phyloP scores from a whole-genome alignment of 1,139 yeast genomes.

The Hyphopichia khmerensis region DNA sequence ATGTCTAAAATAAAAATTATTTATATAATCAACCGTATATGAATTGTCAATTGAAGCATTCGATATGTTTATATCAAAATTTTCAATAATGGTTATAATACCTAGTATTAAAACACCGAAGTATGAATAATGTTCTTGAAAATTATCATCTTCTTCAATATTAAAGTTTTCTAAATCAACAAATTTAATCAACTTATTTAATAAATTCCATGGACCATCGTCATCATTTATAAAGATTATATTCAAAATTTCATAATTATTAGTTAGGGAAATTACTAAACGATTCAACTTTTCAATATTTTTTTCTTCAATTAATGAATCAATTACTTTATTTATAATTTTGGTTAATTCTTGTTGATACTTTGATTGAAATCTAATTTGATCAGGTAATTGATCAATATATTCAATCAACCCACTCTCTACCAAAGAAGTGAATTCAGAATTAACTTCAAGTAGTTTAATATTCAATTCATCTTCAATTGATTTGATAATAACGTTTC shows the following conservation, averaged over 20 bases:
- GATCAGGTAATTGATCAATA: slow-evolving; percentile 17
- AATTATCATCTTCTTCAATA: slow-evolving; percentile 50
- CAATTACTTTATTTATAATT: slow-evolving; percentile 30
- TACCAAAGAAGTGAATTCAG: slow-evolving; percentile 55
- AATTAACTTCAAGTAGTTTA: slow-evolving; percentile 44
- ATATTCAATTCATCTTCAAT: slow-evolving; percentile 23
- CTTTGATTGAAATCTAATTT: slow-evolving; percentile 40
- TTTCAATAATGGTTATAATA: slow-evolving; percentile 42
- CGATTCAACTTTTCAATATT: slow-evolving; percentile 49
- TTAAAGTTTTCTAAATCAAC: slow-evolving; percentile 35
- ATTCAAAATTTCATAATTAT: slow-evolving; percentile 41
- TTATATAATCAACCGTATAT: slow-evolving; percentile 33
- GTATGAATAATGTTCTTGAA: slow-evolving; percentile 68
- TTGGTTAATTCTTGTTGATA: slow-evolving; percentile 38
- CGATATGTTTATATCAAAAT: slow-evolving; percentile 42
- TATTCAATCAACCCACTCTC: slow-evolving; percentile 51
- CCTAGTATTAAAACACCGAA: slow-evolving; percentile 61
- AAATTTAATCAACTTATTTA: slow-evolving; percentile 29
- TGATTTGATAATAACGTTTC: slow-evolving; percentile 17
- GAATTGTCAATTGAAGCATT: slow-evolving; percentile 26
- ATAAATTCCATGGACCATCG: slow-evolving; percentile 21
- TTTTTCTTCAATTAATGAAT: slow-evolving; percentile 37
- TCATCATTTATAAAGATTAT: slow-evolving; percentile 31
- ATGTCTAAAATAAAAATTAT: slow-evolving; percentile 32
- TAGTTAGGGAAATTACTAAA: slow-evolving; percentile 45